Percentiles rank a stretch among this genome's conserved stretches.
phyloP scores from a whole-genome alignment of 2,329 filamentous ascomycete genomes.

The Sarocladium oryzae region DNA sequence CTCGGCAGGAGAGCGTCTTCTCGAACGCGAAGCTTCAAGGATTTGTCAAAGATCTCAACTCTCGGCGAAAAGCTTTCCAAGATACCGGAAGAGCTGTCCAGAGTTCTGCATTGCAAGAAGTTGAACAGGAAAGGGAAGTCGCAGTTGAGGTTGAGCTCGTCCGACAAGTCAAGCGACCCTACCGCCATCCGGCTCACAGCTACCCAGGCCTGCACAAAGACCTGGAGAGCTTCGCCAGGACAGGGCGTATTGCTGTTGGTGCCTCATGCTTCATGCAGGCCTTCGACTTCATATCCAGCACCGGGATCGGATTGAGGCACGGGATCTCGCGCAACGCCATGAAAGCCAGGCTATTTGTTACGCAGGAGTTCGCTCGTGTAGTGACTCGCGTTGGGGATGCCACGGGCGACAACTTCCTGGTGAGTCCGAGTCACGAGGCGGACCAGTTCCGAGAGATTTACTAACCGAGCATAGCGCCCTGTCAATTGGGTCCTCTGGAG shows the following conservation, averaged over 20 bases:
- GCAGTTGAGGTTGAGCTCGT: slow-evolving; percentile 52
- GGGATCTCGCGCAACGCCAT: slow-evolving; percentile 8
- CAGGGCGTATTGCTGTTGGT: slow-evolving; percentile 24
- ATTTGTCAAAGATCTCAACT: neutral
- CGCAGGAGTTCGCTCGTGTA: slow-evolving; percentile 21
- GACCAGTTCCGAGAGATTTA: too few species aligned
- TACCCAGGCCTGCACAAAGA: slow-evolving; percentile 42
- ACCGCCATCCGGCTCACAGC: slow-evolving; percentile 28
- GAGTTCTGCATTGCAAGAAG: slow-evolving; percentile 47
- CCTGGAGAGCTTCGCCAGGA: slow-evolving; percentile 37
- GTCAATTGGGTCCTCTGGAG: slow-evolving; percentile 60
- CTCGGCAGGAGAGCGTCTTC: slow-evolving; percentile 8
- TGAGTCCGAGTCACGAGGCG: slow-evolving; percentile 9
- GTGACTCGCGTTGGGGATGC: neutral
- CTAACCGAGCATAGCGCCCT: slow-evolving; percentile 25
- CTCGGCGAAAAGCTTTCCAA: neutral
- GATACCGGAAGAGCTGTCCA: neutral
- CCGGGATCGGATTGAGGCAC: slow-evolving; percentile 27
- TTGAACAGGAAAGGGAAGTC: slow-evolving; percentile 52
- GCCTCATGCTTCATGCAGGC: slow-evolving; percentile 25
- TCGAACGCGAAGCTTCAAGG: neutral
- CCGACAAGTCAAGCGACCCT: slow-evolving; percentile 44
- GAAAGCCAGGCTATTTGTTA: slow-evolving; percentile 26
- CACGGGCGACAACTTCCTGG: neutral
- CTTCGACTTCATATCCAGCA: slow-evolving; percentile 32